Percentiles rank a stretch among this genome's conserved stretches.
Evolutionary conservation across 495 filamentous ascomycete species (phyloP).

Genomic region (Chaetomium cochliodes): DNA sequence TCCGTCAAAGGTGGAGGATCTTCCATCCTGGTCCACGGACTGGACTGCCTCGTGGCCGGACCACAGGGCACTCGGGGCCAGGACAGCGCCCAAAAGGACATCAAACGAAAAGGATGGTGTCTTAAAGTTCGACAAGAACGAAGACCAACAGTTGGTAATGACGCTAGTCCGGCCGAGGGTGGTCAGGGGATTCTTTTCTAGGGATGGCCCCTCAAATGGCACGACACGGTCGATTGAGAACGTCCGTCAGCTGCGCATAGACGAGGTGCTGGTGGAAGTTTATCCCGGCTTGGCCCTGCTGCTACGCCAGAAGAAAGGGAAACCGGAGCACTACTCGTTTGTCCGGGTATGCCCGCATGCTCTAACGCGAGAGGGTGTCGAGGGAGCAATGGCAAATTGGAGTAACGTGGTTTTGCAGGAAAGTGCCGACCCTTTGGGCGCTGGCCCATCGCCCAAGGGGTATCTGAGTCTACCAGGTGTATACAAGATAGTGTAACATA

Average conservation of each 20-base stretch:
- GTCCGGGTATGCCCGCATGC: conserved; percentile 27
- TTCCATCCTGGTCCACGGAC: conserved; percentile 26
- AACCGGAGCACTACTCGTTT: conserved; percentile 19
- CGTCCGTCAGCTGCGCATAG: conserved; percentile 24
- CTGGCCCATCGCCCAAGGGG: not conserved
- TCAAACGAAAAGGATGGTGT: conserved; percentile 17
- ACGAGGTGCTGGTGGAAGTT: conserved; percentile 28
- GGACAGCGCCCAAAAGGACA: conserved; percentile 2
- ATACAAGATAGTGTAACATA: conserved; percentile 15
- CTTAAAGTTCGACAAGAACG: conserved; percentile 2
- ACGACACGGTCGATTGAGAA: conserved; percentile 2
- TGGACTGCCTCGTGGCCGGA: conserved; percentile 28
- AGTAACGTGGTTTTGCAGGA: conserved; percentile 23
- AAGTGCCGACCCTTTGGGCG: not conserved
- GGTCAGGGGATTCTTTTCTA: conserved; percentile 23
- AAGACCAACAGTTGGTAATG: conserved; percentile 9
- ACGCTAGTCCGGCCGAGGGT: conserved; percentile 20
- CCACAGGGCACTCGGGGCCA: conserved; percentile 12
- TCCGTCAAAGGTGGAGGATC: not conserved
- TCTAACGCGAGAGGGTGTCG: conserved; percentile 20
- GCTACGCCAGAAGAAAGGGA: conserved; percentile 10
- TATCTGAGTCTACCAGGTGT: conserved; percentile 16
- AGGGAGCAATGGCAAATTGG: conserved; percentile 21
- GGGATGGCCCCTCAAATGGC: conserved; percentile 20
- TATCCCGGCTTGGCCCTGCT: conserved; percentile 25